Base-by-base conservation (phyloP, 257 asterid genomes). In the Cinchona pubescens region DNA sequence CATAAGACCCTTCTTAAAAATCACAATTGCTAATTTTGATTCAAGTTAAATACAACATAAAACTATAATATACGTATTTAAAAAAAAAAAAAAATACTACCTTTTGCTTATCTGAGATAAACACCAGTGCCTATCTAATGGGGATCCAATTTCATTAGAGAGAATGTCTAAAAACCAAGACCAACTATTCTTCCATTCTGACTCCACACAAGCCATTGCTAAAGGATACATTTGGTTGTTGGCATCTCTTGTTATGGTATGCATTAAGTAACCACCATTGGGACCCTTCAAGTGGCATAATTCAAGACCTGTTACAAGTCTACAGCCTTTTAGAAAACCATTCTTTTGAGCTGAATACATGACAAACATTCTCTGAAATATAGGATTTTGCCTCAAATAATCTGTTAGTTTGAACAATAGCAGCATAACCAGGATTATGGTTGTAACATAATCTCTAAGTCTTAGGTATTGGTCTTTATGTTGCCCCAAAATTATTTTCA, bases 211-310 rank as follows among this genome's bases (percentile, higher is more conserved):
- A 2, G 59, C 58, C 37, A 68, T 25, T 2, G 56, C 59, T n/a
- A 68, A 5, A 11, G 59, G 73, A n/a, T 40, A 68, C 55, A 68
- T 68, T 27, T 68, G 58, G 6, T 45, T n/a, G 38, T 45, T 68
- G 21, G 21, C 72, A 43, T 67, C 72, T 21, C 23, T 67, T n/a
- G n/a, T n/a, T n/a, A n/a, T n/a, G n/a, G n/a, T n/a, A n/a, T n/a
- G n/a, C n/a, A n/a, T n/a, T n/a, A n/a, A 2, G 38, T 48, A 21
- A 67, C 72, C 9, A 11, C 56, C 37, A 43, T 21, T 42, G 11
- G 10, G 37, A 3, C 58, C 72, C 13, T 16, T 67, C 25, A 67
- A 23, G 19, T 40, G 37, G 12, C 72, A 67, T 1, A 5, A 19
- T 11, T 43, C 72, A 1, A 67, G 5, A 1, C 58, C 72, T 18